A percentile compares a stretch with the other conserved stretches of the same genome.
Conservation (phyloP, 305 asterid genomes). For the Striga hermonthica region DNA sequence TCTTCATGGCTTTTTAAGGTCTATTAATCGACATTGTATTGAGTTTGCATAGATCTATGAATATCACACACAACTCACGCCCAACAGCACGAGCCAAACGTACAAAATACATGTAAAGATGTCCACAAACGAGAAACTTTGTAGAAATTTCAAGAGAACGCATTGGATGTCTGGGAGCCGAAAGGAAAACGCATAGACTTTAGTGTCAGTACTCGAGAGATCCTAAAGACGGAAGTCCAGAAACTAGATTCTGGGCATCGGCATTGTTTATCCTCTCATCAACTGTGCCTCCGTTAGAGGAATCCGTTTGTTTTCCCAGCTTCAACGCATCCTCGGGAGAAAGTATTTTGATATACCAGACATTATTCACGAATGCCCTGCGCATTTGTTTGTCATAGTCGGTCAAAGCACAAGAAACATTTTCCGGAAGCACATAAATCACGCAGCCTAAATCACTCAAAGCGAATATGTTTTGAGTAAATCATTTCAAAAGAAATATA, state of each 20-base stretch:
- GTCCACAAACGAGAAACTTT: neutral
- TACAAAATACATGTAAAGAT: neutral
- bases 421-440: neutral
- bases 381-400: constrained; percentile 12
- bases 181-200: constrained; percentile 6
- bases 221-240: constrained; percentile 55
- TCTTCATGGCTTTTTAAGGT: neutral
- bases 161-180: neutral
- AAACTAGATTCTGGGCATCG: constrained; percentile 41
- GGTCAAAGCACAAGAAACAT: constrained; percentile 1
- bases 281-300: constrained; percentile 42
- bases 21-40: neutral
- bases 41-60: neutral
- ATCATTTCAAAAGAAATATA: too few relatives aligned
- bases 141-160: neutral
- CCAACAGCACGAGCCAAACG: neutral
- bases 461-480: neutral
- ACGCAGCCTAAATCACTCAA: neutral
- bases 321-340: constrained; percentile 81
- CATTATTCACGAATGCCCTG: constrained; percentile 91
- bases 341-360: constrained; percentile 95
- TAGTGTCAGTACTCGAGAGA: constrained; percentile 47
- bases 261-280: constrained; percentile 47
- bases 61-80: constrained; percentile 1
- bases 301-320: constrained; percentile 67